Percentiles rank a stretch among this genome's conserved stretches.
These are phyloP conservation scores for Fusarium nurragi DNA, from an alignment of 2,329 filamentous ascomycete genomes.

Conservation along the genomic window DNA sequence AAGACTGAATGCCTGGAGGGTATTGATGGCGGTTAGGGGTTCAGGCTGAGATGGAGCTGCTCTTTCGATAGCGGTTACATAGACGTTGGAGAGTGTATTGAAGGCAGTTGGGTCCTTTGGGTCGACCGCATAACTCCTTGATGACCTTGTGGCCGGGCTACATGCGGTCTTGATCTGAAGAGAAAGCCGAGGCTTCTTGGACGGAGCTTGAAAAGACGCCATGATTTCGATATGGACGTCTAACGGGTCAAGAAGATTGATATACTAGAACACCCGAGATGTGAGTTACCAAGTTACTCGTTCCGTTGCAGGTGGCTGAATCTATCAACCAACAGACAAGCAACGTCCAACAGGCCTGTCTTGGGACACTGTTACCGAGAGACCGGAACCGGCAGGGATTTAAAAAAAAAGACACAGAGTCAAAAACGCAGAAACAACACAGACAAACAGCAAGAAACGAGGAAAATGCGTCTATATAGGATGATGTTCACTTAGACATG, in stretches of 20 bases:
- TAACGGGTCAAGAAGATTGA: neutral
- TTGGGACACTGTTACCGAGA: constrained; percentile 35
- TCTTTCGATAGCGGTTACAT: constrained; percentile 69
- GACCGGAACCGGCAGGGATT: constrained; percentile 41
- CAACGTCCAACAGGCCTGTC: constrained; percentile 29
- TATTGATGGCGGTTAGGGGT: constrained; percentile 61
- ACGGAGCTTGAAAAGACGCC: constrained; percentile 50
- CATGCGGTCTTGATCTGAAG: constrained; percentile 62
- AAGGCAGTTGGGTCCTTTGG: constrained; percentile 70
- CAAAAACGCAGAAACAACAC: constrained; percentile 32
- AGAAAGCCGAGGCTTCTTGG: constrained; percentile 65
- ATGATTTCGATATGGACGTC: constrained; percentile 43
- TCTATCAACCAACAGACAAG: constrained; percentile 35
- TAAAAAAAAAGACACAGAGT: constrained; percentile 30
- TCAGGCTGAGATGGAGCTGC: constrained; percentile 60
- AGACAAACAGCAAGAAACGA: constrained; percentile 37
- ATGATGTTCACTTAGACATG: constrained; percentile 25
- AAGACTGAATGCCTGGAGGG: constrained; percentile 48
- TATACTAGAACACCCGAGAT: constrained; percentile 3
- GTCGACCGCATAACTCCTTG: constrained; percentile 53
- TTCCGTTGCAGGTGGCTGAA: constrained; percentile 14
- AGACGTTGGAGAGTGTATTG: constrained; percentile 73
- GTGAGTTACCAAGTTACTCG: constrained; percentile 6
- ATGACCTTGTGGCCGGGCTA: constrained; percentile 50
- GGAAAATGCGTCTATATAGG: constrained; percentile 45